These are phyloP conservation scores for Parmelia sp. DNA, from an alignment of 495 filamentous ascomycete genomes.

Conservation along the genomic window DNA sequence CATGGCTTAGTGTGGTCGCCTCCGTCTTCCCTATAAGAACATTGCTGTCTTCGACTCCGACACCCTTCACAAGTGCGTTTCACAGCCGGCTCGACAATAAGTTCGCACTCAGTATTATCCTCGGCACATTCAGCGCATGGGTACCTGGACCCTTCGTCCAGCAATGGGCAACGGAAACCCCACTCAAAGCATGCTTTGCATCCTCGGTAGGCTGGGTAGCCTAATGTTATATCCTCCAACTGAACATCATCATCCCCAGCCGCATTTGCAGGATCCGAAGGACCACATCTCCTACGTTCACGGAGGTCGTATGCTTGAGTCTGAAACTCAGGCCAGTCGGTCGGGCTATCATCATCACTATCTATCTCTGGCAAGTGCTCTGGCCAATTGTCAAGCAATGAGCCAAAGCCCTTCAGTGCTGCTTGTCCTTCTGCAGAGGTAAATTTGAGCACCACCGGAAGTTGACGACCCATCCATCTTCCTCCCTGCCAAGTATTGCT, in stretches of 20 bases:
- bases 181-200: slow-evolving; percentile 23
- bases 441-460: slow-evolving; percentile 20
- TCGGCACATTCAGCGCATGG: slow-evolving; percentile 21
- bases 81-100: slow-evolving; percentile 16
- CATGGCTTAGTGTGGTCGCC: slow-evolving; percentile 20
- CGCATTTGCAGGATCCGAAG: neutral
- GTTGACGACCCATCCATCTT: slow-evolving; percentile 15
- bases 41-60: slow-evolving; percentile 15
- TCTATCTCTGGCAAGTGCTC: neutral
- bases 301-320: slow-evolving; percentile 13
- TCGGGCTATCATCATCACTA: slow-evolving; percentile 6
- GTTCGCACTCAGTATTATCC: slow-evolving; percentile 22
- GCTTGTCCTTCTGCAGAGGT: slow-evolving; percentile 8
- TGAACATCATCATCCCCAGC: slow-evolving; percentile 10
- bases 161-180: slow-evolving; percentile 19
- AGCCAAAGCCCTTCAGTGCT: slow-evolving; percentile 10
- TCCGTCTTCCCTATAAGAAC: slow-evolving; percentile 18
- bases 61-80: slow-evolving; percentile 22
- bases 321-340: neutral
- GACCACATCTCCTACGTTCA: slow-evolving; percentile 1
- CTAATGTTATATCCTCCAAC: slow-evolving; percentile 22
- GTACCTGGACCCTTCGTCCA: slow-evolving; percentile 23
- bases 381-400: slow-evolving; percentile 21
- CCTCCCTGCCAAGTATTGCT: slow-evolving; percentile 21
- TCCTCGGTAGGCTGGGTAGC: slow-evolving; percentile 23